Conservation (phyloP, 2,329 filamentous ascomycete genomes). For the Metarhizium robertsii region DNA sequence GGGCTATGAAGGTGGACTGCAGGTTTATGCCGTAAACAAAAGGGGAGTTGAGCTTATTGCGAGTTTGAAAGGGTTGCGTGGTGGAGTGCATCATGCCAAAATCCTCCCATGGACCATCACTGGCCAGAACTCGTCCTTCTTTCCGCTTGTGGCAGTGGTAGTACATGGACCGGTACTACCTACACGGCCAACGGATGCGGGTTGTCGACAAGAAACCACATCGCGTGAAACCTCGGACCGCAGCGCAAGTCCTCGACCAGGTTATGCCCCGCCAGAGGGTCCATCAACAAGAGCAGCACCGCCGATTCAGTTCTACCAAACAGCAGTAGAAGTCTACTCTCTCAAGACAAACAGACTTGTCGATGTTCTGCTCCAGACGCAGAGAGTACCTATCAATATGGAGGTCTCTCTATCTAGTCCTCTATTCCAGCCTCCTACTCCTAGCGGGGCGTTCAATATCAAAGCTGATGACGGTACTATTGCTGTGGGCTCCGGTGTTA, state of each 20-base stretch:
- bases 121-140: slow-evolving; percentile 43
- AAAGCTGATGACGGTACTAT: slow-evolving; percentile 64
- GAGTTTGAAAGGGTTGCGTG: slow-evolving; percentile 66
- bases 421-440: slow-evolving; percentile 57
- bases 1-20: slow-evolving; percentile 71
- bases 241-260: slow-evolving; percentile 30
- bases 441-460: slow-evolving; percentile 64
- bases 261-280: slow-evolving; percentile 27
- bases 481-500: slow-evolving; percentile 67
- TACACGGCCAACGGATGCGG: slow-evolving; percentile 22
- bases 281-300: slow-evolving; percentile 24
- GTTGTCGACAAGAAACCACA: slow-evolving; percentile 25
- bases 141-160: slow-evolving; percentile 70
- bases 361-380: slow-evolving; percentile 63
- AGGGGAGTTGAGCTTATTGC: slow-evolving; percentile 62
- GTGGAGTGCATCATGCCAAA: slow-evolving; percentile 73
- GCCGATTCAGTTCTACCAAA: slow-evolving; percentile 62
- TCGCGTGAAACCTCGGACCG: slow-evolving; percentile 30
- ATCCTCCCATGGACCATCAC: slow-evolving; percentile 61
- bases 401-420: slow-evolving; percentile 47
- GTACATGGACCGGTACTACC: slow-evolving; percentile 67
- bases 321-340: slow-evolving; percentile 82
- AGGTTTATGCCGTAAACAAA: slow-evolving; percentile 65
- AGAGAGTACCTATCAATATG: slow-evolving; percentile 49
- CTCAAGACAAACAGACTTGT: slow-evolving; percentile 64